Base-by-base conservation (phyloP, 257 asterid genomes). In the Scutellaria baicalensis region DNA sequence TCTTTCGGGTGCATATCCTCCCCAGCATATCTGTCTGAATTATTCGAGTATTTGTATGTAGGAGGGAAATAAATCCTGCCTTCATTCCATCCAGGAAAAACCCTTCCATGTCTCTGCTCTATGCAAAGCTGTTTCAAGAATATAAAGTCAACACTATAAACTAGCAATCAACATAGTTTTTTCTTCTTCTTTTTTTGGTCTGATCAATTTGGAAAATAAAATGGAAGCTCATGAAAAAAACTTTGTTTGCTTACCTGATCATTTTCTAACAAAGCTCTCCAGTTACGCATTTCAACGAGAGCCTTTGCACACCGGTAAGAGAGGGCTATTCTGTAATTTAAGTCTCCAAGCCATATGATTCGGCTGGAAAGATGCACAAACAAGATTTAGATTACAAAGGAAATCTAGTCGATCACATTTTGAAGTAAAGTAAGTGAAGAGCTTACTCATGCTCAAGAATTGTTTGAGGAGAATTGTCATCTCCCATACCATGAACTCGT, bases 311-410 rank as follows among this genome's bases (percentile, higher is more conserved):
- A 86, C 66, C 95, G 86, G 81, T 91, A 94, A 44, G 99, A 89
- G 47, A 94, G 84, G 20, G 99, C 81, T 8, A 94, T 94, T 64
- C 99, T 68, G 81, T 94, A 94, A 62, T 94, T 91, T 79, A 94
- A 84, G 80, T 94, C 99, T 6, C 99, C 99, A 3, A 94, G 93
- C 99, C 99, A 94, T 76, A 94, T 86, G 78, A 94, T 75, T 70
- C 92, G 97, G 81, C 99, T 91, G 79, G 13, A 82, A 35, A 1
- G 33, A 27, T 52, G 60, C 6, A 62, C 51, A 62, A 66, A 14
- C 21, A 67, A 13, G 33, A 58, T 21, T 72, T 50, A 77, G 4
- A 55, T 6, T 13, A 18, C 59, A 54, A 10, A 1, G 0, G 39
- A 20, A 13, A 54, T 9, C 74, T 11, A 47, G 9, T 9, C 10